Conservation (phyloP, 148 eudicot genomes). For the Camellia lanceoleosa region DNA sequence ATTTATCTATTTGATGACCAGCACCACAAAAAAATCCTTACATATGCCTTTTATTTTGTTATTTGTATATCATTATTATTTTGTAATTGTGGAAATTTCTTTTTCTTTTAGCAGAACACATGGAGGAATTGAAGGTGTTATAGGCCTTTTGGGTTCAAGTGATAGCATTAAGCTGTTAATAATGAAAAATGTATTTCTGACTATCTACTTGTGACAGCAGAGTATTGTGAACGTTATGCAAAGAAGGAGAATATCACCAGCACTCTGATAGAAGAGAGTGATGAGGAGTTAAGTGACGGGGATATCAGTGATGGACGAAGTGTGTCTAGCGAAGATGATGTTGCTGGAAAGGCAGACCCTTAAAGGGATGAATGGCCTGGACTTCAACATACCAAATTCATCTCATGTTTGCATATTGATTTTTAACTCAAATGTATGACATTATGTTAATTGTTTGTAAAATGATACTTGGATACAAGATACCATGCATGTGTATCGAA, state of each 20-base stretch:
- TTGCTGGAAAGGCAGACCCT: constrained; percentile 36
- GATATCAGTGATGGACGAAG: constrained; percentile 36
- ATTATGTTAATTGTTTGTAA: constrained; percentile 9
- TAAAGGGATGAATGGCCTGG: constrained; percentile 7
- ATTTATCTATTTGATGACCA: not conserved
- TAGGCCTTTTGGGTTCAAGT: not conserved
- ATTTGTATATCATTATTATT: not conserved
- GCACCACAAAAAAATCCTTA: not conserved
- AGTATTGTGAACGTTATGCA: constrained; percentile 46
- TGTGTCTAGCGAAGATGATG: constrained; percentile 34
- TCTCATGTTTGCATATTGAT: not conserved
- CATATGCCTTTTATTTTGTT: not conserved
- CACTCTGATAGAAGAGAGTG: constrained; percentile 31
- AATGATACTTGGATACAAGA: constrained; percentile 12
- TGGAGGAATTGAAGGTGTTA: not conserved
- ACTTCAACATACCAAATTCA: constrained; percentile 1
- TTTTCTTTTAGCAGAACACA: not conserved
- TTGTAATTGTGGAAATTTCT: not conserved
- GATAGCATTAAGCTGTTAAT: not conserved
- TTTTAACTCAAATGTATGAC: not conserved
- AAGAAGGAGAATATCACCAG: constrained; percentile 41
- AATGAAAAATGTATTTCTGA: not conserved
- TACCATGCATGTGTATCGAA: not conserved
- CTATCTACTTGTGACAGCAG: constrained; percentile 22
- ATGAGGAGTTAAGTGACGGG: constrained; percentile 40